These are phyloP conservation scores for Domatiomyces catenatus DNA, from an alignment of 2,329 filamentous ascomycete genomes.

Conservation along the genomic window DNA sequence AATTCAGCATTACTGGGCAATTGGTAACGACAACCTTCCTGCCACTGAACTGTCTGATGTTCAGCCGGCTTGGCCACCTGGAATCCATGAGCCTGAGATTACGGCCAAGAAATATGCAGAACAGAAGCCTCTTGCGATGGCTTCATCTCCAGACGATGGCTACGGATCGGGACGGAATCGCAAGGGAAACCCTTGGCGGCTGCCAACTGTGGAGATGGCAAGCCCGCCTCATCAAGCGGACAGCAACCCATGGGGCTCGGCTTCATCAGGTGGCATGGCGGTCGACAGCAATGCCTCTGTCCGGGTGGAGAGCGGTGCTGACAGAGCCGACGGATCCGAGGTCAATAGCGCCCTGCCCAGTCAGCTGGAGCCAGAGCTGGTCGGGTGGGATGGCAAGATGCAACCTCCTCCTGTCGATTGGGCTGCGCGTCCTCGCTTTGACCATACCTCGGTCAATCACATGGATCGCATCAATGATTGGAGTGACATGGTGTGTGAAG, in stretches of 20 bases:
- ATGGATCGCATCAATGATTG: constrained; percentile 20
- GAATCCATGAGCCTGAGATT: not conserved
- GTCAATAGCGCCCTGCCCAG: not conserved
- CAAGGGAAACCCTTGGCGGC: constrained; percentile 5
- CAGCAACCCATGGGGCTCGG: constrained; percentile 13
- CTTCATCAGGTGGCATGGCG: constrained; percentile 1
- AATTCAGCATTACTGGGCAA: not conserved
- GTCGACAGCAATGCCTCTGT: not conserved
- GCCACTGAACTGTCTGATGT: not conserved
- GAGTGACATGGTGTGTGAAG: constrained; percentile 5
- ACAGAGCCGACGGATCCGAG: not conserved
- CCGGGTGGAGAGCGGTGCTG: not conserved
- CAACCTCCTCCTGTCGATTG: constrained; percentile 34
- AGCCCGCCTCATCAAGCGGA: constrained; percentile 3
- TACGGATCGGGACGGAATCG: not conserved
- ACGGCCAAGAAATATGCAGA: not conserved
- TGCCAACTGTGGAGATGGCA: constrained; percentile 4
- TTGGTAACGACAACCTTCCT: not conserved
- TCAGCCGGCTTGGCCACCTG: not conserved
- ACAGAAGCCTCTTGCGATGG: not conserved
- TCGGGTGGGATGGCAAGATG: constrained; percentile 32
- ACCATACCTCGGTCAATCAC: constrained; percentile 12
- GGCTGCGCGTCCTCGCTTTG: constrained; percentile 26
- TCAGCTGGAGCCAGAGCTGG: constrained; percentile 3
- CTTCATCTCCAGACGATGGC: not conserved